Evolutionary conservation across 768 basidiomycete genomes (phyloP).

Genomic region (Phlebiopsis flavidoalba): DNA sequence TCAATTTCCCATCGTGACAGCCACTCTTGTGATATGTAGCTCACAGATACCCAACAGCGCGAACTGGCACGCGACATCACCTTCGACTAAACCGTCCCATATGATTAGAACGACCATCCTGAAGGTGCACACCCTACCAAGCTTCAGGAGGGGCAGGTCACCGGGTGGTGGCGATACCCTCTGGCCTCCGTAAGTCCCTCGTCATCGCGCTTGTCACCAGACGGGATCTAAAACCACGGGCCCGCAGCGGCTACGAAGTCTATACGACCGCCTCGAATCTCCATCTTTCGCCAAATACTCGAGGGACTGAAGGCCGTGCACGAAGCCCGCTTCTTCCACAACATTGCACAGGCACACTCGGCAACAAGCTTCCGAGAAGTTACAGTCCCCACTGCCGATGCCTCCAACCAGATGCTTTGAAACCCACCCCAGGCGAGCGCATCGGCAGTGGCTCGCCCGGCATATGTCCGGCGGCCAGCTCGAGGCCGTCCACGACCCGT

Average conservation of each 20-base stretch:
- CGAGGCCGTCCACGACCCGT: conserved; percentile 27
- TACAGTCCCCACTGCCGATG: not conserved
- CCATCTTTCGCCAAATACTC: conserved; percentile 12
- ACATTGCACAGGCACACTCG: conserved; percentile 6
- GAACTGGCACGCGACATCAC: conserved; percentile 13
- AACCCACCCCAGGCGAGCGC: conserved; percentile 3
- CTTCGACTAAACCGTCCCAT: conserved; percentile 12
- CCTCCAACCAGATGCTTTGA: not conserved
- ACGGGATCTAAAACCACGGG: no score
- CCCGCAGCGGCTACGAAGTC: conserved; percentile 8
- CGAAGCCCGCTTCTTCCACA: conserved; percentile 15
- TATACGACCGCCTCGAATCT: conserved; percentile 12
- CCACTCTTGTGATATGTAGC: not conserved
- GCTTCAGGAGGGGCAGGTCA: conserved; percentile 8
- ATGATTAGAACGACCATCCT: conserved; percentile 14
- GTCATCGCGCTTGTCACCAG: not conserved
- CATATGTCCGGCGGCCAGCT: conserved; percentile 11
- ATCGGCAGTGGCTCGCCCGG: conserved; percentile 13
- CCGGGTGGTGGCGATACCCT: conserved; percentile 13
- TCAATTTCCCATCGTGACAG: not conserved
- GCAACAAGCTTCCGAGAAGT: conserved; percentile 13
- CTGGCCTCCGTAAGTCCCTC: conserved; percentile 10
- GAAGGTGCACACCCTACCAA: conserved; percentile 12
- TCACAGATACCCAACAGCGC: not conserved
- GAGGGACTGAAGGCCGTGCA: conserved; percentile 13